Evolutionary conservation across 2,329 filamentous ascomycete species (phyloP), one percentile per base, ranked within the genome.

Genomic region (Colletotrichum musae): DNA sequence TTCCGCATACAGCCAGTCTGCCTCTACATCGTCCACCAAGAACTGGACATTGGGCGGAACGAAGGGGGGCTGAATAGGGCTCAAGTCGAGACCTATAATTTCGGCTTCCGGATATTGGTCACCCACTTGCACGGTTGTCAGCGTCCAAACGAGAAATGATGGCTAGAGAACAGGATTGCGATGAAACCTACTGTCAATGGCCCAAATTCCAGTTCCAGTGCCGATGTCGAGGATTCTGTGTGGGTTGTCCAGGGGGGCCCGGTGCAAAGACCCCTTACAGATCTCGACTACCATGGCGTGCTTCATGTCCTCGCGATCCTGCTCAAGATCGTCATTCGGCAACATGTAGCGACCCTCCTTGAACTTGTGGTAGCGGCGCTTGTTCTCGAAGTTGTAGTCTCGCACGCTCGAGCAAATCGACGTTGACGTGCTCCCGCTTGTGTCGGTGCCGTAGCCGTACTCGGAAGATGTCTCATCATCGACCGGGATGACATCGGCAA

Each of bases 11-110:
- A 68, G 21, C 51, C 47, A 61, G 6, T 43, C 70, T 58, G 76
- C 75, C 24, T 74, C 81, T 77, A 85, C 85, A 74, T 94, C 92
- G 74, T 94, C 92, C 50, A 95, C 87, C 68, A 89, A 88, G 72
- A 94, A 95, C 68, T 89, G 87, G 13, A 94, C 91, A 71, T 94
- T 95, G n/a, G 87, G 86, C 0, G 92, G 92, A 1, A 93, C 89
- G 70, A 73, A 76, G 39, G 70, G 45, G 1, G 72, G 62, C 52
- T 75, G 74, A 6, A 75, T 76, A 9, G 73, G 74, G 21, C 73
- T 75, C n/a, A 77, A 53, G 15, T 77, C 75, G n/a, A 70, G 73
- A 1, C 74, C 87, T 5, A 86, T 73, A 6, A 73, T 72, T 21
- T 73, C 56, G 6, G 75, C 71, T 4, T 69, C 70, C 7, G 74